Conservation (phyloP, 345 rosid species). For the Pistacia vera region DNA sequence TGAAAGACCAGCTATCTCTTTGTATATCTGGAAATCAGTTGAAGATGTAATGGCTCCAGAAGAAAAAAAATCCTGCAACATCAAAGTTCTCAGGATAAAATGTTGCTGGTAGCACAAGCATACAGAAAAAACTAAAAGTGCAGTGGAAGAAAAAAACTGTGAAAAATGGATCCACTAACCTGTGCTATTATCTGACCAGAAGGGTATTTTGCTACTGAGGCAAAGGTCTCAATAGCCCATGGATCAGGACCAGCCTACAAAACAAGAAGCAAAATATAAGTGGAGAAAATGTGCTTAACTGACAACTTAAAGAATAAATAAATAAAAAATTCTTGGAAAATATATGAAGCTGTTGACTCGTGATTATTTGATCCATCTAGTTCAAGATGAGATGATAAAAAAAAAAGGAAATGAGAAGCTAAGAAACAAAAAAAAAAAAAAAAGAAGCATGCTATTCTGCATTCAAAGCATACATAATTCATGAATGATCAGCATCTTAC, state of each 20-base stretch:
- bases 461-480: neutral
- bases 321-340: constrained; percentile 2
- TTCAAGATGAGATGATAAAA: neutral
- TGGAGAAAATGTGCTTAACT: constrained; percentile 3
- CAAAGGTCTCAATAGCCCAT: constrained; percentile 91
- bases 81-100: constrained; percentile 21
- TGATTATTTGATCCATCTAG: neutral
- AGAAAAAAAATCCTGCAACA: constrained; percentile 80
- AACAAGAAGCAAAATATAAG: constrained; percentile 19
- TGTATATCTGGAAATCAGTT: constrained; percentile 95
- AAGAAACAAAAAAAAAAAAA: neutral
- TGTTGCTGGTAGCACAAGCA: constrained; percentile 11
- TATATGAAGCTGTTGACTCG: neutral
- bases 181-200: constrained; percentile 74
- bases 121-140: constrained; percentile 13
- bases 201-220: constrained; percentile 82
- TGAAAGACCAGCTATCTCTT: constrained; percentile 87
- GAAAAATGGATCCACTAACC: constrained; percentile 42
- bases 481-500: constrained; percentile 1
- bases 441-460: neutral
- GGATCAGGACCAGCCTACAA: constrained; percentile 87
- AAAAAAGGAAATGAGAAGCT: too few species aligned
- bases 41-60: constrained; percentile 80
- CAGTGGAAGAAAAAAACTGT: neutral
- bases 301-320: neutral